A percentile compares a stretch with the other conserved stretches of the same genome.
phyloP scores from a whole-genome alignment of 2,329 filamentous ascomycete species.

The Ceratocystis lukuohia region DNA sequence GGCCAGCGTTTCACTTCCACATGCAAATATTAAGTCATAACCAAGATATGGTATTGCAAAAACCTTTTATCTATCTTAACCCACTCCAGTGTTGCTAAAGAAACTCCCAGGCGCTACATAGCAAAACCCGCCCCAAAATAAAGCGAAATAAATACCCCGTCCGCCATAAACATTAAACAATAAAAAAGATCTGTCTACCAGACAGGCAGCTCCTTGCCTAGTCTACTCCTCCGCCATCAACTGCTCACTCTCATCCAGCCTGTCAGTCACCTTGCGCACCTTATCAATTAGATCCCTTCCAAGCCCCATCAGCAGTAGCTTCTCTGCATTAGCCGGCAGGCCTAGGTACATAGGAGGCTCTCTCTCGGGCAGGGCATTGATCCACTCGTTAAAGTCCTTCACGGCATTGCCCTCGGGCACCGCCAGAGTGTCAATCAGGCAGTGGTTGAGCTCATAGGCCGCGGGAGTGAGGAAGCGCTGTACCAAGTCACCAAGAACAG shows the following conservation, averaged over 20 bases:
- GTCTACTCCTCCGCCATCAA: slow-evolving; percentile 53
- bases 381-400: slow-evolving; percentile 80
- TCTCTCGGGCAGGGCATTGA: slow-evolving; percentile 80
- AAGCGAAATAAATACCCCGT: neutral
- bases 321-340: slow-evolving; percentile 90
- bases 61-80: no score
- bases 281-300: slow-evolving; percentile 75
- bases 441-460: slow-evolving; percentile 86
- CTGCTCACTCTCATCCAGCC: slow-evolving; percentile 90
- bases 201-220: neutral
- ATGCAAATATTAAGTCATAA: no score
- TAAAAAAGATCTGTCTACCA: no score
- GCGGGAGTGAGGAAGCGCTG: slow-evolving; percentile 65
- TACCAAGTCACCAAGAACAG: slow-evolving; percentile 59
- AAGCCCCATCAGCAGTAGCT: slow-evolving; percentile 76
- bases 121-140: neutral
- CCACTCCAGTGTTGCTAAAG: no score
- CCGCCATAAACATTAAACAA: neutral
- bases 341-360: slow-evolving; percentile 94
- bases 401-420: slow-evolving; percentile 72
- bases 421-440: slow-evolving; percentile 63
- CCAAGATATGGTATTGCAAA: no score
- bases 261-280: slow-evolving; percentile 67
- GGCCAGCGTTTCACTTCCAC: no score
- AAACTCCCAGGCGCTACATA: no score